A percentile compares a stretch with the other conserved stretches of the same genome.
phyloP scores from a whole-genome alignment of 2,329 filamentous ascomycete genomes.

The Calonectria pauciramosa region DNA sequence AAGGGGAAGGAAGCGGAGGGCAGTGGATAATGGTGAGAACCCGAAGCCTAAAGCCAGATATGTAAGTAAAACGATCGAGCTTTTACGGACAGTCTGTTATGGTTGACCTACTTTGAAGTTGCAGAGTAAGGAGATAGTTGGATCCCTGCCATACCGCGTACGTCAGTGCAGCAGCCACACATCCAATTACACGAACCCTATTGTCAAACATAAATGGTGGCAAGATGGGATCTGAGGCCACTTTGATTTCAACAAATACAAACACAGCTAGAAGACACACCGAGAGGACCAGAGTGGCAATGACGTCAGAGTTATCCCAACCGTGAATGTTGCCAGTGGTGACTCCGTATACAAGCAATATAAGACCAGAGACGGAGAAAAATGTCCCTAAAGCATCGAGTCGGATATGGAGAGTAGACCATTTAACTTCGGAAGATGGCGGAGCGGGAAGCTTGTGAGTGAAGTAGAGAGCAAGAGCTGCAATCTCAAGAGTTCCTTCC shows the following conservation, averaged over 20 bases:
- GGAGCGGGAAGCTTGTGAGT: background rate
- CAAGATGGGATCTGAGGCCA: background rate
- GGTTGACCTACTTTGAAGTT: background rate
- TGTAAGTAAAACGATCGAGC: background rate
- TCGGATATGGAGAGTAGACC: background rate
- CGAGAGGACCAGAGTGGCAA: background rate
- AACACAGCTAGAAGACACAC: background rate
- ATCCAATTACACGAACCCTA: background rate
- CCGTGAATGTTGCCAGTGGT: background rate
- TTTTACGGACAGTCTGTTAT: rapidly evolving
- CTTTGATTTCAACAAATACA: background rate
- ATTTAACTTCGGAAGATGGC: background rate
- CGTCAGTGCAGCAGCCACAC: background rate
- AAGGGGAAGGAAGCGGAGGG: background rate
- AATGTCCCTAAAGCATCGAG: background rate
- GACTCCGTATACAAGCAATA: background rate
- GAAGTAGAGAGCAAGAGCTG: background rate
- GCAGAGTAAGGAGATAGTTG: background rate
- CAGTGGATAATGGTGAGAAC: background rate
- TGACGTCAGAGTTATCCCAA: background rate
- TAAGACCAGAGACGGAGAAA: background rate
- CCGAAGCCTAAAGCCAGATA: background rate
- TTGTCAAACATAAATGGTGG: background rate
- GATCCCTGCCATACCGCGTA: background rate
- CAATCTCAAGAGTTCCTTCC: background rate